A percentile compares a stretch with the other conserved stretches of the same genome.
Conservation (phyloP, 2,329 filamentous ascomycete species). For the Cryphonectria radicalis region DNA sequence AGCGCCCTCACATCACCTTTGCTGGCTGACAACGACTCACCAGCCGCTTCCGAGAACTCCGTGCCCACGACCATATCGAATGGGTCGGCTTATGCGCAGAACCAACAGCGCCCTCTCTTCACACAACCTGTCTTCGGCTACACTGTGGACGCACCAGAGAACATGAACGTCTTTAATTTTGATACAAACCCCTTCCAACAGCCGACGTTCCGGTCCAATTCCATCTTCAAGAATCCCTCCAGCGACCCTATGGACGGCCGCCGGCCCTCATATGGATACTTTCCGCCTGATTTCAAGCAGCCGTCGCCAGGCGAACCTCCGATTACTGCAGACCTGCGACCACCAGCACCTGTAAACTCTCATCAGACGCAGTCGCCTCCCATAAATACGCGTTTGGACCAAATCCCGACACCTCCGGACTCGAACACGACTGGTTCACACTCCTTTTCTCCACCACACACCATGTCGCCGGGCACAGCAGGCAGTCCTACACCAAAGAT, state of each 20-base stretch:
- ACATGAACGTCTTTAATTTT: slow-evolving; percentile 52
- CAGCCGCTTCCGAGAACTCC: slow-evolving; percentile 47
- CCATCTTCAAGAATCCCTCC: slow-evolving; percentile 66
- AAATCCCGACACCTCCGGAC: slow-evolving; percentile 50
- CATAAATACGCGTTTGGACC: slow-evolving; percentile 22
- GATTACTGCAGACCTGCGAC: slow-evolving; percentile 43
- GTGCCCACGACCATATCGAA: slow-evolving; percentile 40
- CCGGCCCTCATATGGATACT: slow-evolving; percentile 57
- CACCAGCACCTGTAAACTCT: slow-evolving; percentile 38
- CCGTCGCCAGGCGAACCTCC: slow-evolving; percentile 35
- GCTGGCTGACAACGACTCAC: slow-evolving; percentile 53
- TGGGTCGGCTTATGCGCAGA: slow-evolving; percentile 31
- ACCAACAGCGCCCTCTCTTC: slow-evolving; percentile 45
- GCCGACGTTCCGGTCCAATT: slow-evolving; percentile 67
- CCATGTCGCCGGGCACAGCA: slow-evolving; percentile 32
- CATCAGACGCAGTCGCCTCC: slow-evolving; percentile 31
- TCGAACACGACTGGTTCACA: slow-evolving; percentile 40
- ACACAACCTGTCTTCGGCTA: slow-evolving; percentile 61
- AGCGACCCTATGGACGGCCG: slow-evolving; percentile 56
- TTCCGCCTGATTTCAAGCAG: slow-evolving; percentile 60
- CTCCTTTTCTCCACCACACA: slow-evolving; percentile 45
- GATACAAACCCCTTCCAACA: slow-evolving; percentile 49
- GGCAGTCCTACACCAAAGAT: slow-evolving; percentile 43
- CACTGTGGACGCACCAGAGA: slow-evolving; percentile 60
- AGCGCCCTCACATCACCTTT: slow-evolving; percentile 51